phyloP scores from a whole-genome alignment of 345 rosid genomes.

The Brassica juncea region DNA sequence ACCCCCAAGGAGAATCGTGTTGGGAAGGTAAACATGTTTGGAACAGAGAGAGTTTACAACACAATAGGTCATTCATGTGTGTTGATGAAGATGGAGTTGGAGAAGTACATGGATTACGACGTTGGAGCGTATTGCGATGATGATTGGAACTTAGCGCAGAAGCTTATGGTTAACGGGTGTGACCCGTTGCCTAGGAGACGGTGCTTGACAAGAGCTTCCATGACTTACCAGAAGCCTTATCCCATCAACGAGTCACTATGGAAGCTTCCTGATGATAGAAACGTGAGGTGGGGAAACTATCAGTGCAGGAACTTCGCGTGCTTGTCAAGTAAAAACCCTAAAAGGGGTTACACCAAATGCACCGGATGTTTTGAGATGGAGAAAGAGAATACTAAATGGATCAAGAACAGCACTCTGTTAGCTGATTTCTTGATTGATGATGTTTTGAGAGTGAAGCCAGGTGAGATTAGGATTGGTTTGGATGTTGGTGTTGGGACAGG shows the following conservation, averaged over 20 bases:
- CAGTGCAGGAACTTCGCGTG: constrained; percentile 71
- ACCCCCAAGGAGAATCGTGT: constrained; percentile 66
- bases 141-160: constrained; percentile 84
- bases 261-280: constrained; percentile 77
- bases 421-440: constrained; percentile 61
- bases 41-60: constrained; percentile 64
- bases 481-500: constrained; percentile 79
- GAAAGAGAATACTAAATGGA: constrained; percentile 79
- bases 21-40: constrained; percentile 68
- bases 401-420: constrained; percentile 47
- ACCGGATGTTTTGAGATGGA: constrained; percentile 84
- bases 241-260: constrained; percentile 82
- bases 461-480: constrained; percentile 67
- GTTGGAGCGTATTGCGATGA: constrained; percentile 82
- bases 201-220: constrained; percentile 83
- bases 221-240: constrained; percentile 73
- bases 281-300: constrained; percentile 81
- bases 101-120: constrained; percentile 86
- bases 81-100: constrained; percentile 62
- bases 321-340: constrained; percentile 61
- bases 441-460: constrained; percentile 61
- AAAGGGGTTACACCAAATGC: constrained; percentile 74
- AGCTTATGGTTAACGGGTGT: constrained; percentile 66
- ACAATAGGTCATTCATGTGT: constrained; percentile 85
- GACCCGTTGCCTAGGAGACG: constrained; percentile 85